Conservation (phyloP, 805 yeast genomes). For the Hanseniaspora lachancei region DNA sequence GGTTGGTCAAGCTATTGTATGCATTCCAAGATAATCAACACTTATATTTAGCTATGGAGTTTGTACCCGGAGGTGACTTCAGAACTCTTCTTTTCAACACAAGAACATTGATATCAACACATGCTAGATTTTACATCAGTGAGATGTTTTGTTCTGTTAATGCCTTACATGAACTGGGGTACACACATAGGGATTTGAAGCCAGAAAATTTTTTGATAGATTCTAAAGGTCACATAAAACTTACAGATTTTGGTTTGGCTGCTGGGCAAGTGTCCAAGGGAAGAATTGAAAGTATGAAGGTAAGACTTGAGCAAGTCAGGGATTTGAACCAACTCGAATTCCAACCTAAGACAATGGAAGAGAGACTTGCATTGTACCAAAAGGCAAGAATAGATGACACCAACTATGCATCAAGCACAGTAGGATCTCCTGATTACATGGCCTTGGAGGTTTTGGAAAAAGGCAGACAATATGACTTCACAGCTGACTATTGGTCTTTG, state of each 20-base stretch:
- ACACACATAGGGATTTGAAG: conserved; percentile 91
- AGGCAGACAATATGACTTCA: conserved; percentile 84
- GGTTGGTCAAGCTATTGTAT: conserved; percentile 87
- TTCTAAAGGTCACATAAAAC: conserved; percentile 77
- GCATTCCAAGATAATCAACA: conserved; percentile 90
- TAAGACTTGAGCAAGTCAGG: conserved; percentile 55
- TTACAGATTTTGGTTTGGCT: conserved; percentile 94
- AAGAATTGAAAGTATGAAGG: conserved; percentile 82
- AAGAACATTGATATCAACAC: conserved; percentile 83
- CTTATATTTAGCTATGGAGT: conserved; percentile 94
- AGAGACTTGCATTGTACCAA: conserved; percentile 76
- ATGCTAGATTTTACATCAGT: conserved; percentile 84
- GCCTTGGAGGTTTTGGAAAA: conserved; percentile 84
- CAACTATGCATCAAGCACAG: conserved; percentile 86
- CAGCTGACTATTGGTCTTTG: conserved; percentile 96
- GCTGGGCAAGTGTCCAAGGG: conserved; percentile 91
- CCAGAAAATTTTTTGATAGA: conserved; percentile 90
- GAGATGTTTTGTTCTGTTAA: conserved; percentile 95
- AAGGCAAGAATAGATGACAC: conserved; percentile 61
- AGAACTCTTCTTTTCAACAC: conserved; percentile 88
- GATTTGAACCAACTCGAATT: conserved; percentile 55
- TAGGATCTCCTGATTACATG: conserved; percentile 98
- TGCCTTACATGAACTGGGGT: conserved; percentile 86
- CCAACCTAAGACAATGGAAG: conserved; percentile 60
- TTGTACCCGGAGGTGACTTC: conserved; percentile 99